Conservation (phyloP, 495 filamentous ascomycete species). For the Neurospora hispaniola region DNA sequence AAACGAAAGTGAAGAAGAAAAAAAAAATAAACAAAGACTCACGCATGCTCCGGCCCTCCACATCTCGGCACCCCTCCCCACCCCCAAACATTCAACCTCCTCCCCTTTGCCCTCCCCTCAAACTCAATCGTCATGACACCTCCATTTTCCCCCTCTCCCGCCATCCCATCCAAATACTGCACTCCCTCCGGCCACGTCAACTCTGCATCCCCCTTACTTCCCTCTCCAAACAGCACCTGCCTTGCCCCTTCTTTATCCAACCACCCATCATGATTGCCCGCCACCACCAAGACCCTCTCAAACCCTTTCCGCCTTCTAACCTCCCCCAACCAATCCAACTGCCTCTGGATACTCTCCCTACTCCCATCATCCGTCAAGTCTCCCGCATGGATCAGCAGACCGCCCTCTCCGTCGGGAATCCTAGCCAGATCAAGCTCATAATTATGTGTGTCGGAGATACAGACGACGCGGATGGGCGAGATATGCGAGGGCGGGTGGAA, state of each 20-base stretch:
- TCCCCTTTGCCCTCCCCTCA: slow-evolving; percentile 26
- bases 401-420: slow-evolving; percentile 74
- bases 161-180: slow-evolving; percentile 41
- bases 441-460: slow-evolving; percentile 83
- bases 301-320: slow-evolving; percentile 49
- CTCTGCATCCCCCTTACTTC: slow-evolving; percentile 12
- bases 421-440: slow-evolving; percentile 27
- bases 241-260: slow-evolving; percentile 48
- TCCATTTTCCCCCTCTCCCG: slow-evolving; percentile 33
- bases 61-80: slow-evolving; percentile 40
- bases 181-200: slow-evolving; percentile 35
- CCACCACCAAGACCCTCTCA: slow-evolving; percentile 46
- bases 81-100: slow-evolving; percentile 44
- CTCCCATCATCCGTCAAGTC: slow-evolving; percentile 71
- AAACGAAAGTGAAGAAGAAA: neutral
- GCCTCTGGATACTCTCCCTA: slow-evolving; percentile 57
- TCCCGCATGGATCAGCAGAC: slow-evolving; percentile 82
- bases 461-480: slow-evolving; percentile 64
- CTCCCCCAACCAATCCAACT: slow-evolving; percentile 66
- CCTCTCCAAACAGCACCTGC: slow-evolving; percentile 20
- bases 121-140: slow-evolving; percentile 36
- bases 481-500: slow-evolving; percentile 37
- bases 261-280: slow-evolving; percentile 84
- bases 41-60: slow-evolving; percentile 49
- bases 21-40: slow-evolving; percentile 5